Percentiles rank a stretch among this genome's conserved stretches.
phyloP scores from a whole-genome alignment of 371 early-diverging fungal species.

The Gilbertella persicaria region DNA sequence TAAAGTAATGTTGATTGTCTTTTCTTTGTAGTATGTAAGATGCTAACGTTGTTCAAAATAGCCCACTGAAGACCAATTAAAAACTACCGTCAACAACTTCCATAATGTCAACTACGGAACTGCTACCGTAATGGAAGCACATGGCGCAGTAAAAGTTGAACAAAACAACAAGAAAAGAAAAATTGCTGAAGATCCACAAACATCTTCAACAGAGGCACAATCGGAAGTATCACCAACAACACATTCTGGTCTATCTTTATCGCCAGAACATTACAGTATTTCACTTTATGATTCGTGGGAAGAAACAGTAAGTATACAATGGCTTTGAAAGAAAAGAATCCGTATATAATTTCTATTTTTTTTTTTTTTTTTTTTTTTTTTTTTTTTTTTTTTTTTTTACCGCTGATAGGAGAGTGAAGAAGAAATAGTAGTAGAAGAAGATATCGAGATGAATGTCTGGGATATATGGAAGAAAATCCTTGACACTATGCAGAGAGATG shows the following conservation, averaged over 20 bases:
- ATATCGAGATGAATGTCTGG: conserved; percentile 17
- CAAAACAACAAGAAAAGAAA: conserved; percentile 18
- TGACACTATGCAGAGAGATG: conserved; percentile 16
- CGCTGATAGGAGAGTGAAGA: conserved; percentile 14
- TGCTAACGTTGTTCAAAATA: conserved; percentile 19
- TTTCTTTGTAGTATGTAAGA: conserved; percentile 19
- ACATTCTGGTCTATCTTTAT: conserved; percentile 12
- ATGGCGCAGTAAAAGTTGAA: conserved; percentile 12
- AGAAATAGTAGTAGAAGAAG: conserved; percentile 17
- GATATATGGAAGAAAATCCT: conserved; percentile 15
- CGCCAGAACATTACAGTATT: conserved; percentile 10
- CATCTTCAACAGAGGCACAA: conserved; percentile 14
- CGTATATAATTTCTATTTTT: conserved; percentile 6
- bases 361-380: conserved; percentile 2
- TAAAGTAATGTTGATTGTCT: conserved; percentile 11
- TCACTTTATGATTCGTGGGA: conserved; percentile 13
- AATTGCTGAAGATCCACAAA: conserved; percentile 14
- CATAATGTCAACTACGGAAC: conserved; percentile 19
- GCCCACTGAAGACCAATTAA: conserved; percentile 10
- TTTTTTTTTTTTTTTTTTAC: conserved; percentile 10
- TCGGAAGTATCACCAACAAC: conserved; percentile 17
- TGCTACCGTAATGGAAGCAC: conserved; percentile 13
- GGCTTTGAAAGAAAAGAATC: conserved; percentile 17
- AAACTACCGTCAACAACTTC: conserved; percentile 14
- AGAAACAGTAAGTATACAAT: conserved; percentile 15